These are phyloP conservation scores for Cafeteria roenbergensis DNA, from an alignment of 108 stramenopile species.

Conservation along the genomic window DNA sequence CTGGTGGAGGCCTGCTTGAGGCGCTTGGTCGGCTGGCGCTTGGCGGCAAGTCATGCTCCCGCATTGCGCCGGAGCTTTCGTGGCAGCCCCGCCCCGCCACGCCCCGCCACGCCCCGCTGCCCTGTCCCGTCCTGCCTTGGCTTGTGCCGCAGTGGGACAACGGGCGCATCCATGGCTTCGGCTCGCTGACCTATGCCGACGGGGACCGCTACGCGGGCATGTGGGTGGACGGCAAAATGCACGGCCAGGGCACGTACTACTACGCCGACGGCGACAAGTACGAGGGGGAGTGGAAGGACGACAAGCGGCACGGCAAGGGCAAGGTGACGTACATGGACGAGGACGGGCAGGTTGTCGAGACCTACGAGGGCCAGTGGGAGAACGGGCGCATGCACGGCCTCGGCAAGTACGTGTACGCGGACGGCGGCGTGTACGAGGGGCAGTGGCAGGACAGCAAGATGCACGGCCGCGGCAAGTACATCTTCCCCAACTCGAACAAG, in stretches of 20 bases:
- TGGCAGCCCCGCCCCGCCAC: background rate
- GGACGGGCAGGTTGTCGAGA: constrained; percentile 12
- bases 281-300: constrained; percentile 22
- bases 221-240: constrained; percentile 23
- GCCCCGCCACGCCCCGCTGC: constrained; percentile 6
- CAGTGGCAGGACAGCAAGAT: constrained; percentile 14
- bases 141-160: constrained; percentile 6
- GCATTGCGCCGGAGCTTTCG: background rate
- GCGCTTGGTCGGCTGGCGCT: background rate
- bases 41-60: constrained; percentile 6
- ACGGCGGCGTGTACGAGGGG: constrained; percentile 23
- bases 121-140: background rate
- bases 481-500: constrained; percentile 27
- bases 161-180: constrained; percentile 18
- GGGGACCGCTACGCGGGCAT: constrained; percentile 13
- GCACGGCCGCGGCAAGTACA: constrained; percentile 27
- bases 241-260: constrained; percentile 30
- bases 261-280: constrained; percentile 31
- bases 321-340: background rate
- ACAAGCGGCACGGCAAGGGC: constrained; percentile 13
- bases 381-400: constrained; percentile 25
- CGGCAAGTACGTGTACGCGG: constrained; percentile 18
- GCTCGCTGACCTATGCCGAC: constrained; percentile 14
- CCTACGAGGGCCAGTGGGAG: constrained; percentile 35
- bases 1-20: no score